Base-by-base conservation (phyloP, 345 rosid genomes). In the Pseudoturritis turrita region DNA sequence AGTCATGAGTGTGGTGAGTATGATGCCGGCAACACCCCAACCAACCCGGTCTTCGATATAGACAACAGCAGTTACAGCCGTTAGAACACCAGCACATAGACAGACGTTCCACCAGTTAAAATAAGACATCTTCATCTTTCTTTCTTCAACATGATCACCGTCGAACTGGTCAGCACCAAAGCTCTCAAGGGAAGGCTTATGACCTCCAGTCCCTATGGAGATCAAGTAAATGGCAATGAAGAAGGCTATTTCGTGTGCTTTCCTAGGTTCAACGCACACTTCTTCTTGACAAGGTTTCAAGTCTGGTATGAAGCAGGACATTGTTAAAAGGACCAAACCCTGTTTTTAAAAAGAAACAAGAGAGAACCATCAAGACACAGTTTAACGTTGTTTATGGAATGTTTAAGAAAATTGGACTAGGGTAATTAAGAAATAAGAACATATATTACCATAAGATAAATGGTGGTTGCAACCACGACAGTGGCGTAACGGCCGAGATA, bases 131-230 rank as follows among this genome's bases (percentile, higher is more conserved):
- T 89, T 91, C 77, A 83, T 77, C 86, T 82, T 86, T 62, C 92
- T 80, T 71, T 95, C 99, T 43, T 81, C 73, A 9, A 59, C 8
- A 78, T 95, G 89, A 49, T 87, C 86, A 41, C 88, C 96, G 5
- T 95, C 97, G 41, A 95, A 95, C 28, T 95, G 97, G 75, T 95
- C 99, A 2, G 96, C 99, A 60, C 99, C 99, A 39, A 95, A 95
- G 82, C 99, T 95, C 78, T 95, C 97, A 51, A 91, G 71, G 2
- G 96, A 79, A 9, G 99, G 99, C 68, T 95, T 95, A 79, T 95
- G 99, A 41, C 97, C 99, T 61, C 96, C 99, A 2, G 98, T 95
- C 29, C 90, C 97, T 3, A 91, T 58, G 58, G 97, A 91, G 81
- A 95, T 77, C 70, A 89, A 71, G 87, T 95, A 95, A 3, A 95